Conservation (phyloP, 192 early-diverging fungal species). For the Pilaira anomala region DNA sequence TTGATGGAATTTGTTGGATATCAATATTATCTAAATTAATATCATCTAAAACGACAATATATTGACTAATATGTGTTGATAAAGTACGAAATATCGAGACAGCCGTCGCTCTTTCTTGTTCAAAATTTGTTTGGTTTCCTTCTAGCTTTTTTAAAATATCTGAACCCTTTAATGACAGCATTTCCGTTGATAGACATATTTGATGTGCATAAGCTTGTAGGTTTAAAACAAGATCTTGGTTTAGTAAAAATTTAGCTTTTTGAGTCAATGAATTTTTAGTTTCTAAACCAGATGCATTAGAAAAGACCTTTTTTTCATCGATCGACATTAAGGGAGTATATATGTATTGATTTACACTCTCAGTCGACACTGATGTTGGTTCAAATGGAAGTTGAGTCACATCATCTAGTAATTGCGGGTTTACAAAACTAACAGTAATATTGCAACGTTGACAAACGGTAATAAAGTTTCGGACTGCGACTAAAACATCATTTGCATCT, state of each 20-base stretch:
- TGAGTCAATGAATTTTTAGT: neutral
- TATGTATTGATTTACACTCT: neutral
- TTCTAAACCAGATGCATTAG: neutral
- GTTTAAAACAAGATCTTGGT: conserved; percentile 16
- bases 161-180: neutral
- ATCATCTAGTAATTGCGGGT: conserved; percentile 24
- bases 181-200: conserved; percentile 9
- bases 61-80: conserved; percentile 22
- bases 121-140: neutral
- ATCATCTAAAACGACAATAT: conserved; percentile 22
- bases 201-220: conserved; percentile 17
- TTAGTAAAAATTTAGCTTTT: conserved; percentile 2
- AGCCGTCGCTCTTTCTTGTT: neutral
- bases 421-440: conserved; percentile 38
- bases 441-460: conserved; percentile 30
- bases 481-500: conserved; percentile 60
- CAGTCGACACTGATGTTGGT: no score
- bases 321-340: neutral
- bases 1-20: neutral
- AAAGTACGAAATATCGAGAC: conserved; percentile 9
- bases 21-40: conserved; percentile 13
- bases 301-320: neutral
- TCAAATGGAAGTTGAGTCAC: no score
- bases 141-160: neutral
- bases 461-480: conserved; percentile 66